Conservation (phyloP, 176 grass and related monocot species). For the Triticum monococcum region DNA sequence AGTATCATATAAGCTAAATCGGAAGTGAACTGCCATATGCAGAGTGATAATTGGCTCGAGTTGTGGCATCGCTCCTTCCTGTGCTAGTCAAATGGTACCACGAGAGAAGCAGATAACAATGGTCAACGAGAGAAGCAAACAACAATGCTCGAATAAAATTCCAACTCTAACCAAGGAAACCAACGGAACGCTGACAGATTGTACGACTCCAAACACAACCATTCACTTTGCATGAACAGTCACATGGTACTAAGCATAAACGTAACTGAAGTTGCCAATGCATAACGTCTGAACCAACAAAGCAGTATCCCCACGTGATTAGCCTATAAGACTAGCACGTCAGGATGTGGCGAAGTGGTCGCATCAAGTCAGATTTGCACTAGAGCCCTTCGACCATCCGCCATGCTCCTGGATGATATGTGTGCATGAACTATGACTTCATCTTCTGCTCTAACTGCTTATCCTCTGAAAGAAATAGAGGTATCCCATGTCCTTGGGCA, state of each 20-base stretch:
- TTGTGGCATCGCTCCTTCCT: too few relatives aligned
- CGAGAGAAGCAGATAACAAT: too few relatives aligned
- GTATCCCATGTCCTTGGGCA: conserved; percentile 98
- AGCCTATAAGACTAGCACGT: not conserved
- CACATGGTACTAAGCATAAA: not conserved
- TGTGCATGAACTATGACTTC: conserved; percentile 4
- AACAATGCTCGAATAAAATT: not conserved
- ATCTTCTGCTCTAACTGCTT: conserved; percentile 13
- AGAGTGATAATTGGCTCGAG: too few relatives aligned
- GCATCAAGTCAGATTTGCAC: not conserved
- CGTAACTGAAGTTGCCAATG: not conserved
- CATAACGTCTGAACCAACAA: not conserved
- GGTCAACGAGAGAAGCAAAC: not conserved
- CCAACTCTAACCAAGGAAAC: not conserved
- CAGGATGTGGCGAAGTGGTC: not conserved
- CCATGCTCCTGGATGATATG: conserved; percentile 9
- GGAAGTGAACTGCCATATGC: too few relatives aligned
- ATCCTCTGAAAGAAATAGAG: conserved; percentile 94
- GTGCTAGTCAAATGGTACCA: too few relatives aligned
- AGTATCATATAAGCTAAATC: too few relatives aligned
- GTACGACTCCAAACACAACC: not conserved
- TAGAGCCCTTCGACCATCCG: not conserved
- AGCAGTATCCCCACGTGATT: not conserved
- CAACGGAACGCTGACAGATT: not conserved
- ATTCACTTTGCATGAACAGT: not conserved